Evolutionary conservation across 2,329 filamentous ascomycete genomes (phyloP).

Genomic region (Aureobasidium mangrovei): DNA sequence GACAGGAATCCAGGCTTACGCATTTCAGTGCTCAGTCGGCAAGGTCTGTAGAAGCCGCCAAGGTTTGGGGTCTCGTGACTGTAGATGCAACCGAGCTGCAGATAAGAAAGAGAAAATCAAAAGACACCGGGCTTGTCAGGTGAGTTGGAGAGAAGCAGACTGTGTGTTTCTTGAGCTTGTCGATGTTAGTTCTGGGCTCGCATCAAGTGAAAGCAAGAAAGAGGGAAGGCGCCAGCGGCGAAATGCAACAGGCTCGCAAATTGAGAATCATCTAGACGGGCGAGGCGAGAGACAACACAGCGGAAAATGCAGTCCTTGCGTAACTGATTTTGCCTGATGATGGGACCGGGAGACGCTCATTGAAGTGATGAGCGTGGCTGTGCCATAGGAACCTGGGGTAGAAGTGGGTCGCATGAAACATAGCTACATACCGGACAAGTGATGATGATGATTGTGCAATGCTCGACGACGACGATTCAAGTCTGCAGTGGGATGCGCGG

Average conservation of each 20-base stretch:
- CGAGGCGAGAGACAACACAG: slow-evolving; percentile 6
- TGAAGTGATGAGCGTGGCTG: slow-evolving; percentile 11
- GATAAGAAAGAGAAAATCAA: slow-evolving; percentile 8
- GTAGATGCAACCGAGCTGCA: slow-evolving; percentile 1
- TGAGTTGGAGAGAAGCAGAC: background rate
- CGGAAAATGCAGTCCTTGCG: background rate
- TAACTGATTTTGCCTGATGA: slow-evolving; percentile 3
- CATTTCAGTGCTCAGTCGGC: slow-evolving; percentile 9
- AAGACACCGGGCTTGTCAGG: slow-evolving; percentile 4
- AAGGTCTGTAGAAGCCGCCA: background rate
- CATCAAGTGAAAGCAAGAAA: background rate
- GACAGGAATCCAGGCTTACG: slow-evolving; percentile 13
- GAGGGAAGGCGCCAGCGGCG: background rate
- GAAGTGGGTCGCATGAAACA: slow-evolving; percentile 10
- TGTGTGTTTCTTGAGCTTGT: background rate
- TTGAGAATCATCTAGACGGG: background rate
- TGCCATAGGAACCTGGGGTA: slow-evolving; percentile 8
- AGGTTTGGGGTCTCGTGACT: slow-evolving; percentile 2
- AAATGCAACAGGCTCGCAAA: background rate
- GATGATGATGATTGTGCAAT: background rate
- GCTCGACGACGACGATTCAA: background rate
- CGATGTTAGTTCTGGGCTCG: background rate
- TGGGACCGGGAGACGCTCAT: background rate
- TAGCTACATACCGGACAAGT: slow-evolving; percentile 4
- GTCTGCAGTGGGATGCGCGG: background rate